A percentile compares a stretch with the other conserved stretches of the same genome.
phyloP scores from a whole-genome alignment of 2,329 filamentous ascomycete species.

The Biscogniauxia mediterranea region DNA sequence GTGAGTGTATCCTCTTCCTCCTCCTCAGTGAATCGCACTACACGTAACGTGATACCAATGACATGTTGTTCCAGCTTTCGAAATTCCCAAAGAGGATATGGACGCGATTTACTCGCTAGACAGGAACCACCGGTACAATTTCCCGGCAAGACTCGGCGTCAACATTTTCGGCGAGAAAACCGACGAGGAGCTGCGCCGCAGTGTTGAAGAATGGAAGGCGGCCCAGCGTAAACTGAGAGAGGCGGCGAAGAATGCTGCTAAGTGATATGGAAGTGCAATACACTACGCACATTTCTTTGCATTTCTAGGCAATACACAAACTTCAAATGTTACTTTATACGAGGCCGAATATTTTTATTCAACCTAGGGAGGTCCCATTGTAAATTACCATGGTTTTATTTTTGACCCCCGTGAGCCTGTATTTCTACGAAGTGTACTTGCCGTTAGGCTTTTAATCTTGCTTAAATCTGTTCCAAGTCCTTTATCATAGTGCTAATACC shows the following conservation, averaged over 20 bases:
- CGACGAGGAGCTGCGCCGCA: conserved; percentile 36
- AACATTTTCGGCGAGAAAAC: conserved; percentile 43
- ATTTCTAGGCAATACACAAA: neutral
- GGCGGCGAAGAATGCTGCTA: neutral
- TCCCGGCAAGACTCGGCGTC: conserved; percentile 40
- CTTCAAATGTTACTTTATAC: neutral
- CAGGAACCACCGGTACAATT: conserved; percentile 41
- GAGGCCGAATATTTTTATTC: neutral
- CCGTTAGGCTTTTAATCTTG: too few species aligned
- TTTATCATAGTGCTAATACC: too few species aligned
- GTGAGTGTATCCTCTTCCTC: conserved; percentile 1
- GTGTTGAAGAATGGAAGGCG: conserved; percentile 35
- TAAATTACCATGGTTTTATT: neutral
- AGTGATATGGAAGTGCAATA: neutral
- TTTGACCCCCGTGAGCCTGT: neutral
- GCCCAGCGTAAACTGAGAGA: conserved; percentile 32
- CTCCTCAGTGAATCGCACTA: neutral
- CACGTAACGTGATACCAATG: neutral
- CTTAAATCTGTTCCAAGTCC: too few species aligned
- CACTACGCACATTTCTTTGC: too few species aligned
- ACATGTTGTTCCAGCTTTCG: conserved; percentile 6
- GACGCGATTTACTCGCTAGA: conserved; percentile 39
- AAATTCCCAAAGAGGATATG: conserved; percentile 32
- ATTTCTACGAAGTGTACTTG: neutral
- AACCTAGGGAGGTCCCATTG: neutral